Evolutionary conservation across 495 filamentous ascomycete species (phyloP).

Genomic region (Aspergillus leporis): DNA sequence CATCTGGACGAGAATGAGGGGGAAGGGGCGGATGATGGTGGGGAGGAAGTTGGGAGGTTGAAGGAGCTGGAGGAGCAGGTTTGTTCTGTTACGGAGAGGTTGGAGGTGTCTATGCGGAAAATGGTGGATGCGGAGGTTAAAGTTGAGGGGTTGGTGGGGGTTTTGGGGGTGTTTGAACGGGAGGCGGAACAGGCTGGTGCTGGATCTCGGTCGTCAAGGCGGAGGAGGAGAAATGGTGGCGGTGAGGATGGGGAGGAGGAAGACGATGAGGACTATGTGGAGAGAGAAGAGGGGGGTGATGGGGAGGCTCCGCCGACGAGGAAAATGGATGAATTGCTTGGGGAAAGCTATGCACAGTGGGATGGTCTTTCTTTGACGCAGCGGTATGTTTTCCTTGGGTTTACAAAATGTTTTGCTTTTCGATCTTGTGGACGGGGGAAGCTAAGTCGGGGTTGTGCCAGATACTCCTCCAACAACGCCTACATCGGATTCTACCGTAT

Average conservation of each 20-base stretch:
- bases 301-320: slow-evolving; percentile 26
- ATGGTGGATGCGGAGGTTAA: slow-evolving; percentile 41
- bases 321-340: slow-evolving; percentile 30
- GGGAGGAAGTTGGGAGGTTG: slow-evolving; percentile 28
- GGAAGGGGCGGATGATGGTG: slow-evolving; percentile 18
- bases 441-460: slow-evolving; percentile 10
- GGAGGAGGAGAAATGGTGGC: slow-evolving; percentile 24
- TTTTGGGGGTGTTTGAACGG: slow-evolving; percentile 32
- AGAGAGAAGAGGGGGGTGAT: slow-evolving; percentile 23
- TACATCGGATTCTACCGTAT: slow-evolving; percentile 77
- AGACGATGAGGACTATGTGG: slow-evolving; percentile 29
- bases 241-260: slow-evolving; percentile 23
- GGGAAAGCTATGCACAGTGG: slow-evolving; percentile 32
- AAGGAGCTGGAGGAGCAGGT: slow-evolving; percentile 31
- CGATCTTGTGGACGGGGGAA: background rate
- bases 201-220: background rate
- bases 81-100: slow-evolving; percentile 30
- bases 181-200: slow-evolving; percentile 24
- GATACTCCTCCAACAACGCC: slow-evolving; percentile 73
- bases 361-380: slow-evolving; percentile 37
- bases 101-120: slow-evolving; percentile 41
- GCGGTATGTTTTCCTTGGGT: slow-evolving; percentile 26
- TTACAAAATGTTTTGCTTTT: background rate
- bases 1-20: slow-evolving; percentile 24
- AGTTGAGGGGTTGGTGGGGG: slow-evolving; percentile 33